Percentiles rank a stretch among this genome's conserved stretches.
phyloP scores from a whole-genome alignment of 306 rosid species.

The Mimosa bimucronata region DNA sequence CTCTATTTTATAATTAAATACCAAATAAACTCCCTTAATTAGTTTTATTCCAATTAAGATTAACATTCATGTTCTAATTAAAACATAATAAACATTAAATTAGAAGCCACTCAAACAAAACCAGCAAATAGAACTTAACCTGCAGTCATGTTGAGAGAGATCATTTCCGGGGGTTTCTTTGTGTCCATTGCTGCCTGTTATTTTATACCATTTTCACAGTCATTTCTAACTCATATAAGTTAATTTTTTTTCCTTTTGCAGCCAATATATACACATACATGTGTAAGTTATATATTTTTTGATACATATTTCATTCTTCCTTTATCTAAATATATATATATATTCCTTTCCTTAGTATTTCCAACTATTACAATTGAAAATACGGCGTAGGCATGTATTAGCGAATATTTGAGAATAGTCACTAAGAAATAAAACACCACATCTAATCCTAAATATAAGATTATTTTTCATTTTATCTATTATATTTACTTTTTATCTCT shows the following conservation, averaged over 20 bases:
- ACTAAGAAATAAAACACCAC: too few relatives aligned
- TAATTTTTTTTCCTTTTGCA: neutral
- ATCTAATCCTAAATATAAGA: too few relatives aligned
- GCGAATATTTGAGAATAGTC: too few relatives aligned
- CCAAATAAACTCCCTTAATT: neutral
- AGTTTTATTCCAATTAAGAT: neutral
- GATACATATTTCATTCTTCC: too few relatives aligned
- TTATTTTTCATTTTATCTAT: too few relatives aligned
- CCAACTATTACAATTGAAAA: too few relatives aligned
- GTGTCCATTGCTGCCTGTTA: slow-evolving; percentile 61
- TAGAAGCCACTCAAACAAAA: neutral
- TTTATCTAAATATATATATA: too few relatives aligned
- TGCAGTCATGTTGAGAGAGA: slow-evolving; percentile 61
- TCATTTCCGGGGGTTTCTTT: slow-evolving; percentile 59
- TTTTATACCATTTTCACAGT: neutral
- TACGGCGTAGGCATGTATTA: too few relatives aligned
- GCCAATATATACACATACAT: neutral
- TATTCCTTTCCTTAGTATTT: too few relatives aligned
- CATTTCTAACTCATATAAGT: neutral
- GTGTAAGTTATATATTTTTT: too few relatives aligned
- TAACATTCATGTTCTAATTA: neutral
- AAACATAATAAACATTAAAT: neutral
- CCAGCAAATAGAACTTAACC: slow-evolving; percentile 37
- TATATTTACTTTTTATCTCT: too few relatives aligned
- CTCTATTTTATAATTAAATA: neutral